Conservation (phyloP, 306 rosid species). For the Medicago ruthenica region DNA sequence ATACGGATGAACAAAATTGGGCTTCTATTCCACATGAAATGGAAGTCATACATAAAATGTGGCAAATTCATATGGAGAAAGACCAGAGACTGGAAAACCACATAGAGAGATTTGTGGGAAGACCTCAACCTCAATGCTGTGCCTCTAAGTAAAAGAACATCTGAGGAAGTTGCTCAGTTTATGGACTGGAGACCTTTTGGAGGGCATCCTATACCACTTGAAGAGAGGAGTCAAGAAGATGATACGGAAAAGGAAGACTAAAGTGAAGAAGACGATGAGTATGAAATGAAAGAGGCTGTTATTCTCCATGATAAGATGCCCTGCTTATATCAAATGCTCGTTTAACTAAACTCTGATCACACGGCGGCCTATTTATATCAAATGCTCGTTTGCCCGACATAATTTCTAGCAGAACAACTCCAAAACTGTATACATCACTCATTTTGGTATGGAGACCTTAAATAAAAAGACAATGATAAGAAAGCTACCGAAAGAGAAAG, state of each 20-base stretch:
- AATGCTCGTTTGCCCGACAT: background rate
- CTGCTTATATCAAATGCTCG: background rate
- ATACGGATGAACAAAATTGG: background rate
- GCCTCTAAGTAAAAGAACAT: background rate
- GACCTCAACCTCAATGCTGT: background rate
- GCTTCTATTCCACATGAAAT: background rate
- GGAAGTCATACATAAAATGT: background rate
- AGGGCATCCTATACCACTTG: background rate
- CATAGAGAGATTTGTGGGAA: background rate
- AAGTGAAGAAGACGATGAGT: background rate
- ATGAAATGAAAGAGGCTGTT: background rate
- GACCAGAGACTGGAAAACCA: background rate
- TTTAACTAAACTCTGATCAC: too few relatives aligned
- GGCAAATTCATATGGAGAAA: background rate
- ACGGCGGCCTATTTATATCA: accelerated
- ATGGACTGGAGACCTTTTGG: background rate
- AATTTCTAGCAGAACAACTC: background rate
- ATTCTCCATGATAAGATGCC: background rate
- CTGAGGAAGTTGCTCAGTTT: background rate
- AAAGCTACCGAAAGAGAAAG: too few relatives aligned
- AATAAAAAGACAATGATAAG: too few relatives aligned
- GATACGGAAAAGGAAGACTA: background rate
- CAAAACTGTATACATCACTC: background rate
- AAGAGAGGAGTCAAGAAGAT: background rate
- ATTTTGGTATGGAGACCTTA: background rate